These are phyloP conservation scores for Sporothrix dimorphospora DNA, from an alignment of 2,329 filamentous ascomycete genomes.

Conservation along the genomic window DNA sequence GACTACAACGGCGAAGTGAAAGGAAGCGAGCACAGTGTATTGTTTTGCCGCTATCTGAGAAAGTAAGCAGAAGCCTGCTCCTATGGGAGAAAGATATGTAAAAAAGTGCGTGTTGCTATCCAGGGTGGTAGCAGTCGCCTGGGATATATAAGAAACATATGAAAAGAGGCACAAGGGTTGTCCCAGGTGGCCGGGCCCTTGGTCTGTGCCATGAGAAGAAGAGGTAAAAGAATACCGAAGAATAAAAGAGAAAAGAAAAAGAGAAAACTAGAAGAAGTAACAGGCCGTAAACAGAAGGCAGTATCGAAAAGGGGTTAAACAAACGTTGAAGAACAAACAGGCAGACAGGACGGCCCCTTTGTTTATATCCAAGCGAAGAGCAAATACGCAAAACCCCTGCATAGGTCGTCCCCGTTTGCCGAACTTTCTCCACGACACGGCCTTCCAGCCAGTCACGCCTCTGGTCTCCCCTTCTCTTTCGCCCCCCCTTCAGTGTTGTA, in stretches of 20 bases:
- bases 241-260: background rate
- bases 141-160: background rate
- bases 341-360: background rate
- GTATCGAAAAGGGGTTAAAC: background rate
- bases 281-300: background rate
- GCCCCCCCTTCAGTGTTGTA: background rate
- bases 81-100: background rate
- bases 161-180: background rate
- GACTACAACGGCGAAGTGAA: background rate
- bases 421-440: background rate
- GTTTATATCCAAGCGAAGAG: slow-evolving; percentile 18
- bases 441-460: background rate
- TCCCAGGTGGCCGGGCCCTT: background rate
- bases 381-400: slow-evolving; percentile 10
- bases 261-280: background rate
- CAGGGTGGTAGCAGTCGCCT: slow-evolving; percentile 13
- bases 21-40: background rate
- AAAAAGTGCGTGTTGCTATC: slow-evolving; percentile 3
- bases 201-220: background rate
- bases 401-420: background rate
- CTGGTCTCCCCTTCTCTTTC: background rate
- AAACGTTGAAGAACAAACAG: background rate
- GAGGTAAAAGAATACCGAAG: background rate
- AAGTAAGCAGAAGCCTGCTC: slow-evolving; percentile 20
- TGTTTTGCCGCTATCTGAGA: slow-evolving; percentile 8